phyloP scores from a whole-genome alignment of 768 basidiomycete genomes.

The Kwoniella pini region DNA sequence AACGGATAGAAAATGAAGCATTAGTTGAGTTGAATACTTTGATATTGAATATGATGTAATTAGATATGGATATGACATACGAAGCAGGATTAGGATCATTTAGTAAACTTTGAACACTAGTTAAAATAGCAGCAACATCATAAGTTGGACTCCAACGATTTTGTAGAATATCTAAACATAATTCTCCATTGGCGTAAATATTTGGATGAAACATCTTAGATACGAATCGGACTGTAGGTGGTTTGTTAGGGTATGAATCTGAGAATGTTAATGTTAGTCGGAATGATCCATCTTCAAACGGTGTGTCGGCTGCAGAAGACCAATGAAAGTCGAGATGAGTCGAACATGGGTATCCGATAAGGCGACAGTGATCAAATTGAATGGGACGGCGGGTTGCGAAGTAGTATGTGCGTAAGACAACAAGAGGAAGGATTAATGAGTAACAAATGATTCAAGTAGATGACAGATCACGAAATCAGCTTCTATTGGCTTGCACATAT shows the following conservation, averaged over 20 bases:
- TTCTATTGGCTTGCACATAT: no score
- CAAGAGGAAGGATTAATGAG: no score
- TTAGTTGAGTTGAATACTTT: neutral
- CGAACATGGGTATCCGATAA: neutral
- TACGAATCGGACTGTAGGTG: conserved; percentile 94
- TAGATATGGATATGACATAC: conserved; percentile 47
- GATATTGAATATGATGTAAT: no score
- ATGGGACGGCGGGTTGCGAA: no score
- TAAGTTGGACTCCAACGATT: conserved; percentile 99
- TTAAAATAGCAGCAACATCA: conserved; percentile 97
- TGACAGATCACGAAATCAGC: no score
- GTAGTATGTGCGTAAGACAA: no score
- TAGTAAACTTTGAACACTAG: conserved; percentile 89
- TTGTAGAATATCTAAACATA: conserved; percentile 97
- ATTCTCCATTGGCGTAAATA: conserved; percentile 96
- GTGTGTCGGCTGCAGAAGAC: conserved; percentile 76
- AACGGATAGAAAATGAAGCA: neutral
- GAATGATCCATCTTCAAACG: conserved; percentile 99
- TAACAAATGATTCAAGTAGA: no score
- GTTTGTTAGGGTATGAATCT: conserved; percentile 98
- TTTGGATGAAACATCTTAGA: conserved; percentile 98
- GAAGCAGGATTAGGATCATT: conserved; percentile 96
- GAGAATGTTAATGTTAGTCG: conserved; percentile 93
- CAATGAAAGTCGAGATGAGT: neutral
- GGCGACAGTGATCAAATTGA: neutral